These are phyloP conservation scores for Fonsecaea monophora DNA, from an alignment of 2,329 filamentous ascomycete genomes.

Conservation along the genomic window DNA sequence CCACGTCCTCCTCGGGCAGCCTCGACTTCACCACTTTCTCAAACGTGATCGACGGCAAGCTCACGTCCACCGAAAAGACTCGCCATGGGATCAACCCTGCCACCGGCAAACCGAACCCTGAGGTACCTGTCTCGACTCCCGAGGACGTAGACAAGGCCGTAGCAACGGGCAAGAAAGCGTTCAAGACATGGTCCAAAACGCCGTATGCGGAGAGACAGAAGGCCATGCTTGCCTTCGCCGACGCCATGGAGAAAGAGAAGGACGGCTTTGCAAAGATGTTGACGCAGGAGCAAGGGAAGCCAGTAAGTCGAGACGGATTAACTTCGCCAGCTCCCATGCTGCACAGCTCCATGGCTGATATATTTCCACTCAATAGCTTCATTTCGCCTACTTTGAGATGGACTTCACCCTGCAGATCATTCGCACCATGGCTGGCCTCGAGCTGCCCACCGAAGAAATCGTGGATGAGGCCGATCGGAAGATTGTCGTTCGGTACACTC, in stretches of 20 bases:
- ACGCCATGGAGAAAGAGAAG: constrained; percentile 46
- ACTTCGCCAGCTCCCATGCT: neutral
- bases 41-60: constrained; percentile 61
- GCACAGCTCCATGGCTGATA: constrained; percentile 9
- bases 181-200: constrained; percentile 55
- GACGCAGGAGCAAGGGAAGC: constrained; percentile 53
- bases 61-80: constrained; percentile 52
- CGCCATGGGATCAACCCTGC: constrained; percentile 61
- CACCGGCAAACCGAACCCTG: constrained; percentile 56
- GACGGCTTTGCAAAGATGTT: constrained; percentile 48
- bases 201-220: constrained; percentile 46
- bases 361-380: constrained; percentile 18
- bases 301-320: constrained; percentile 33
- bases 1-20: constrained; percentile 8
- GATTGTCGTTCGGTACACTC: constrained; percentile 45
- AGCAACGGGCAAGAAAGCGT: constrained; percentile 55
- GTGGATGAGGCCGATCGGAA: constrained; percentile 41
- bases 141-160: constrained; percentile 61
- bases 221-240: constrained; percentile 45
- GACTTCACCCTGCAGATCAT: constrained; percentile 27
- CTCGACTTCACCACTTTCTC: constrained; percentile 53
- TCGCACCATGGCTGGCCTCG: constrained; percentile 22
- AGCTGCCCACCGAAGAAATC: constrained; percentile 28
- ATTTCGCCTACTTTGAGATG: constrained; percentile 31
- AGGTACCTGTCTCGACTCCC: constrained; percentile 57